A percentile compares a stretch with the other conserved stretches of the same genome.
phyloP scores from a whole-genome alignment of 257 asterid species.

The Solanum clarkiae region DNA sequence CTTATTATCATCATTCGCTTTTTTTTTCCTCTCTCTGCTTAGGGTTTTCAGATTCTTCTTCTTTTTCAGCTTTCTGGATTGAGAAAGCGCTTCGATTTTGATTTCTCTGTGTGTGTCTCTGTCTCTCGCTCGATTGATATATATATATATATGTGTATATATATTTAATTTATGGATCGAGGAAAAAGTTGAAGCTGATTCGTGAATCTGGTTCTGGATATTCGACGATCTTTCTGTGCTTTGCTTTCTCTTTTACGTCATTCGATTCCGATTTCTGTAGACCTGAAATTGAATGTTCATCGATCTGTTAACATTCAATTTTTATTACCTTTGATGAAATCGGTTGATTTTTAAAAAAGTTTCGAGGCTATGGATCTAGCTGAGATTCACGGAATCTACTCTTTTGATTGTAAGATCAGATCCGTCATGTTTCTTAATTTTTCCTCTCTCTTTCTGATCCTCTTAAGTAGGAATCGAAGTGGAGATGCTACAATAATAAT shows the following conservation, averaged over 20 bases:
- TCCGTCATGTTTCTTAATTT: background rate
- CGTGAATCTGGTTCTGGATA: slow-evolving; percentile 35
- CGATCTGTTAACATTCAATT: slow-evolving; percentile 2
- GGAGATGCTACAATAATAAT: background rate
- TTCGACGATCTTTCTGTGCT: slow-evolving; percentile 10
- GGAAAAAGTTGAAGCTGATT: slow-evolving; percentile 5
- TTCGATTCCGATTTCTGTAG: slow-evolving; percentile 20
- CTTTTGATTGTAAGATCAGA: slow-evolving; percentile 45
- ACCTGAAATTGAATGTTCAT: background rate
- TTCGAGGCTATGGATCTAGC: slow-evolving; percentile 35
- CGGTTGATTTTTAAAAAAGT: background rate
- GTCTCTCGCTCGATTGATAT: background rate
- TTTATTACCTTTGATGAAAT: background rate
- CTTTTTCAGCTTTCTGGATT: background rate
- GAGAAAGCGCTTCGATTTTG: background rate
- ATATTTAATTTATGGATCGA: background rate
- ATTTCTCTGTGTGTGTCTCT: background rate
- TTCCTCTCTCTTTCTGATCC: background rate
- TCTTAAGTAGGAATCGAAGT: background rate
- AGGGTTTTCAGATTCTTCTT: slow-evolving; percentile 5
- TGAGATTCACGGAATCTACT: slow-evolving; percentile 17
- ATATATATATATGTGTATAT: no score
- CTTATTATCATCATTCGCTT: background rate
- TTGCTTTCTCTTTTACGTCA: background rate
- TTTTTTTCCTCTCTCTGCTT: background rate